A percentile compares a stretch with the other conserved stretches of the same genome.
These are phyloP conservation scores for Ormosia semicastrata DNA, from an alignment of 306 rosid species.

Conservation along the genomic window DNA sequence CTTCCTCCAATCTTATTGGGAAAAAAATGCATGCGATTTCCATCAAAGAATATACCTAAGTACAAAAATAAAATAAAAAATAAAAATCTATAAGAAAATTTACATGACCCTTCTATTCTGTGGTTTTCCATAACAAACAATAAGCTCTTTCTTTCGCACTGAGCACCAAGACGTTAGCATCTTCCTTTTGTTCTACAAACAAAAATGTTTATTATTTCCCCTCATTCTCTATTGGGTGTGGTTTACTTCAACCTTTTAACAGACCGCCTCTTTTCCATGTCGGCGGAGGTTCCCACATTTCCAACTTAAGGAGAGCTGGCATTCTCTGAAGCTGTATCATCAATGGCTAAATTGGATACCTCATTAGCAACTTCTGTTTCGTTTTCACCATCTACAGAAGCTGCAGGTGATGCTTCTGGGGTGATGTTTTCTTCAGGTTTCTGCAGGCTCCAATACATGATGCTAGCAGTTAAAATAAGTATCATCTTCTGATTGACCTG, in stretches of 20 bases:
- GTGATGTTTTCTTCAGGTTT: slow-evolving; percentile 39
- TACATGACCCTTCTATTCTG: slow-evolving; percentile 43
- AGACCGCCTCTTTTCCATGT: slow-evolving; percentile 20
- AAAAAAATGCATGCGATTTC: slow-evolving; percentile 27
- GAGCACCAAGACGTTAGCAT: slow-evolving; percentile 33
- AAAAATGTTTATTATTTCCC: not conserved
- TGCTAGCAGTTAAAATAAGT: slow-evolving; percentile 88
- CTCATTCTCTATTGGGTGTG: slow-evolving; percentile 32
- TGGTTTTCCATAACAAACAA: slow-evolving; percentile 40
- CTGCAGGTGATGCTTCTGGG: slow-evolving; percentile 37
- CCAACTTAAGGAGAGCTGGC: not conserved
- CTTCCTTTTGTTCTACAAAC: slow-evolving; percentile 25
- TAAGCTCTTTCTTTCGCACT: slow-evolving; percentile 24
- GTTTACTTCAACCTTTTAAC: slow-evolving; percentile 30
- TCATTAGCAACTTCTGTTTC: slow-evolving; percentile 37
- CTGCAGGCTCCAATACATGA: slow-evolving; percentile 97
- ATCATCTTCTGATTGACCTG: slow-evolving; percentile 99
- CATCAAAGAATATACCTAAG: slow-evolving; percentile 52
- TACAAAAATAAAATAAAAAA: slow-evolving; percentile 5
- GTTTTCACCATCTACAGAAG: slow-evolving; percentile 36
- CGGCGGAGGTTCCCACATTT: slow-evolving; percentile 1
- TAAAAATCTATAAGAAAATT: slow-evolving; percentile 26
- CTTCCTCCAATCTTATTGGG: slow-evolving; percentile 32
- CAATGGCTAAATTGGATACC: slow-evolving; percentile 49
- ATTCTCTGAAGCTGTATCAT: slow-evolving; percentile 34